Base-by-base conservation (phyloP, 768 basidiomycete genomes). In the Tulasnella sp. region DNA sequence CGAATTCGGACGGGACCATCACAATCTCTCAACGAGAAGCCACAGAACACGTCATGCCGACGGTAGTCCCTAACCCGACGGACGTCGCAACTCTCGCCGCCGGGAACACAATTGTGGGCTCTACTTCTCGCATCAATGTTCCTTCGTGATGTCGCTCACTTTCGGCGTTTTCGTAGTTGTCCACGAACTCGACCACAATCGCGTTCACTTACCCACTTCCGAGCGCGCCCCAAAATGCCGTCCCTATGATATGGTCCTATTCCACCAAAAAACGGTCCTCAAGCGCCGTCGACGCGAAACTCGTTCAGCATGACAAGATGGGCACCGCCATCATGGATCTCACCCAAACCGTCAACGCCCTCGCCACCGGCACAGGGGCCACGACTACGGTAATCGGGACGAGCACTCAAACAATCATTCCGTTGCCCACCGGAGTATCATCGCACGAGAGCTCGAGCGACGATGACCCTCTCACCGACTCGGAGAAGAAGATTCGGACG, bases 1-100 rank as follows among this genome's bases (percentile, higher is more conserved):
- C 58, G 18, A 91, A 92, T 82, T 83, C 85, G 21, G 90, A 92
- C 81, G 90, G 90, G 12, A 84, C 86, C 34, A 86, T 92, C 80
- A 92, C 91, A 16, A 84, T 94, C 34, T 92, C 91, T 12, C 92
- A 93, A 82, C 88, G 92, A 27, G 85, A 84, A 40, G 90, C 92
- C 0, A 81, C 87, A 1, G 82, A 82, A 6, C 86, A 91, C 80
- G 85, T 86, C 4, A 89, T 89, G 89, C 93, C 92, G 7, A 88
- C 85, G 18, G 87, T 91, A 72, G 89, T 87, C 78, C 71, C 86
- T 8, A 87, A 83, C 80, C 92, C 92, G 19, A 88, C 90, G 0
- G 85, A 91, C 79, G 80, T 85, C 0, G 92, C 92, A 34, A 86
- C 87, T 1, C 79, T 88, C 10, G 83, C 84, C 1, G 80, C 84